Base-by-base conservation (phyloP, 148 eudicot species). In the Dianthus caryophyllus region DNA sequence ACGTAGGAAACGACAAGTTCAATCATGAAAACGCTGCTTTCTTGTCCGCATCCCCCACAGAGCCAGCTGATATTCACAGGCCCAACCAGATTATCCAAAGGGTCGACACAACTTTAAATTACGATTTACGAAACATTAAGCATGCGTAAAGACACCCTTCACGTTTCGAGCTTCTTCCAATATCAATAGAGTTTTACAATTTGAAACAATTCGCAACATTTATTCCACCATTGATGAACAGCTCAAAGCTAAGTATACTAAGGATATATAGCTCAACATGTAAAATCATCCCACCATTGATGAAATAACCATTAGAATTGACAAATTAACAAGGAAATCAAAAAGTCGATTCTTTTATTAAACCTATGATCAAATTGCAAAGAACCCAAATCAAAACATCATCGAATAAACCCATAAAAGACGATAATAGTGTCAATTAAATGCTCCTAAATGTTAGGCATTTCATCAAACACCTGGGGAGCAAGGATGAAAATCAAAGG, bases 381-480 rank as follows among this genome's bases (percentile, higher is more conserved):
- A 21, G 29, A 1, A 53, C 57, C 57, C 57, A 53, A 22, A 7
- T 53, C 16, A 5, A 22, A 53, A 53, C 25, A 53, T 58, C 12
- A 17, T 8, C 21, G 1, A 31, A 2, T 6, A 29, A 30, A 57
- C 9, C 2, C 38, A 29, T 29, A 17, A 30, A 27, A 0, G 30
- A 29, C 61, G 29, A 56, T 27, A 7, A 1, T 29, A 53, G 10
- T 21, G 57, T 53, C 29, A 53, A 11, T 22, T 24, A 3, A 53
- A 55, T 9, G 17, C 18, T n/a, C n/a, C 6, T 0, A 30, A 29
- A 14, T 58, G 62, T 21, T 58, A n/a, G 62, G 62, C 62, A 58
- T 17, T 58, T 58, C 62, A 58, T 58, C 62, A 30, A 58, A 58
- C 62, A 58, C 41, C 12, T 58, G 43, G 62, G 20, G 41, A 58